Conservation (phyloP, 176 grass and related monocot species). For the Carex cristatella region DNA sequence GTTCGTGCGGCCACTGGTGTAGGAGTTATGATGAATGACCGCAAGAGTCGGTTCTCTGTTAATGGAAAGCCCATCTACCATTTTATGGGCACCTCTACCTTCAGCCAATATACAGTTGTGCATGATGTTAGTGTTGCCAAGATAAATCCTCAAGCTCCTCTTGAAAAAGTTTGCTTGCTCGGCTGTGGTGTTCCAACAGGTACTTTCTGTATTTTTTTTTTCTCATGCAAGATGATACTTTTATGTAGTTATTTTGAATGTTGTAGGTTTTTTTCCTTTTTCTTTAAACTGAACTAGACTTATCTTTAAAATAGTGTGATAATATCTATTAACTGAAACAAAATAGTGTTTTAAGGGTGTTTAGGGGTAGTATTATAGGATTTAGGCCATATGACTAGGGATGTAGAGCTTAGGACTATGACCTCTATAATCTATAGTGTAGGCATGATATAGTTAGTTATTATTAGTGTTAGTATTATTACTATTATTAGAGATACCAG, state of each 20-base stretch:
- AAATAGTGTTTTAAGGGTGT: too few relatives aligned
- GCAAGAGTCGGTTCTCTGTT: conserved; percentile 74
- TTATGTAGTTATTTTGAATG: not conserved
- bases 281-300: not conserved
- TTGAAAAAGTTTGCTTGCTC: conserved; percentile 89
- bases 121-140: conserved; percentile 98
- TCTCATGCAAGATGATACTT: not conserved
- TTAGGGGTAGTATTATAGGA: too few relatives aligned
- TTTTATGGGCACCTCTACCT: conserved; percentile 99
- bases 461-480: too few relatives aligned
- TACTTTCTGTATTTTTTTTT: conserved; percentile 21
- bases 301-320: not conserved
- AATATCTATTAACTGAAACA: not conserved
- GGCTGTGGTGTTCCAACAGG: conserved; percentile 96
- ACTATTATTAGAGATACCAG: too few relatives aligned
- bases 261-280: not conserved
- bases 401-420: too few relatives aligned
- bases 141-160: conserved; percentile 73
- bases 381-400: too few relatives aligned
- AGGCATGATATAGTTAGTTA: too few relatives aligned
- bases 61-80: conserved; percentile 88
- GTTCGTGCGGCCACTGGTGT: conserved; percentile 73
- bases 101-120: conserved; percentile 97
- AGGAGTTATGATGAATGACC: conserved; percentile 89
- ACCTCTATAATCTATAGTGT: too few relatives aligned